Evolutionary conservation across 495 filamentous ascomycete species (phyloP).

Genomic region (Lophium mytilinum): DNA sequence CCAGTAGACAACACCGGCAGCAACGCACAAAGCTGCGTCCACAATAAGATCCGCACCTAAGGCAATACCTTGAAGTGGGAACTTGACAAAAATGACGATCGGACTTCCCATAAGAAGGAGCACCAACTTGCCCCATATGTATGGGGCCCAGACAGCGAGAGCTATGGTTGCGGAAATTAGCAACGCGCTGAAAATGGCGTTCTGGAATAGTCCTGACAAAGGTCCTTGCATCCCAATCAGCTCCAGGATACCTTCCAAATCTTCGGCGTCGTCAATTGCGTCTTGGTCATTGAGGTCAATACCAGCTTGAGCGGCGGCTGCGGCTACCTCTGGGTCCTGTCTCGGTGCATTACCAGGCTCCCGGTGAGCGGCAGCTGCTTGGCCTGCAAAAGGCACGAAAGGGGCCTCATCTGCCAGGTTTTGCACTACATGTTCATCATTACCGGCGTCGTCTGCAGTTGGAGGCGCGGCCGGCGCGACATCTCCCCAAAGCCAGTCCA

Average conservation of each 20-base stretch:
- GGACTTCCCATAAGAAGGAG: conserved; percentile 76
- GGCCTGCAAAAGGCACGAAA: conserved; percentile 45
- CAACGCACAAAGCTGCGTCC: conserved; percentile 50
- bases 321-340: conserved; percentile 36
- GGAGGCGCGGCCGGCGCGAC: conserved; percentile 26
- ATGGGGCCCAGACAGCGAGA: conserved; percentile 80
- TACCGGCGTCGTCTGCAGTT: conserved; percentile 28
- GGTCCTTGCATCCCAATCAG: conserved; percentile 95
- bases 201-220: conserved; percentile 80
- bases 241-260: conserved; percentile 96
- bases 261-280: conserved; percentile 72
- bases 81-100: conserved; percentile 53
- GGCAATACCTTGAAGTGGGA: conserved; percentile 63
- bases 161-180: conserved; percentile 81
- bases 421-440: conserved; percentile 53
- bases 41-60: conserved; percentile 62
- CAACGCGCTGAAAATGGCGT: conserved; percentile 85
- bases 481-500: conserved; percentile 60
- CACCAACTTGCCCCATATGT: conserved; percentile 77
- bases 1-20: conserved; percentile 51
- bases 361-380: conserved; percentile 2
- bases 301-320: conserved; percentile 41
- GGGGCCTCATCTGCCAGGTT: conserved; percentile 54
- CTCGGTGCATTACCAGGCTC: conserved; percentile 3
- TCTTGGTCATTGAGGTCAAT: conserved; percentile 49